These are phyloP conservation scores for Talaromyces rugulosus DNA, from an alignment of 2,329 filamentous ascomycete species.

Conservation along the genomic window DNA sequence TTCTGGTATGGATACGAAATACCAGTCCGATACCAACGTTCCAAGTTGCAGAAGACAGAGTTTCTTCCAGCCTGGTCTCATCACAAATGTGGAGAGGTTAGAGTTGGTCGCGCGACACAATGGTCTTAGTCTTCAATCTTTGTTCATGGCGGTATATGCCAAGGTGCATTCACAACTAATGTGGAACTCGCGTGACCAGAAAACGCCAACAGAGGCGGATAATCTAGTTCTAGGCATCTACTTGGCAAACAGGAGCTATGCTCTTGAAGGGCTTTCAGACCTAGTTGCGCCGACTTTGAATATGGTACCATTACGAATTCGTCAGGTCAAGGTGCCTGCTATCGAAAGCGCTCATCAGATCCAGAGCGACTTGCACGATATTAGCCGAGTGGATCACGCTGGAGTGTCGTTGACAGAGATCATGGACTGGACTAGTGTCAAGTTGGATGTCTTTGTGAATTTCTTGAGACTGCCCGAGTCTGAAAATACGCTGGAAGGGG, in stretches of 20 bases:
- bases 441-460: conserved; percentile 72
- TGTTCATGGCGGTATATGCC: conserved; percentile 71
- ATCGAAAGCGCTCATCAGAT: conserved; percentile 55
- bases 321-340: conserved; percentile 17
- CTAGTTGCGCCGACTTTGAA: conserved; percentile 69
- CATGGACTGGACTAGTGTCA: conserved; percentile 67
- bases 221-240: conserved; percentile 71
- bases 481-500: conserved; percentile 4
- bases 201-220: not conserved
- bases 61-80: conserved; percentile 46
- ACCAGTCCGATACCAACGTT: not conserved
- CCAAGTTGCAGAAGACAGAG: not conserved
- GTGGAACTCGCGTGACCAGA: not conserved
- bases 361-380: conserved; percentile 62
- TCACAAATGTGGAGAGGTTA: conserved; percentile 40
- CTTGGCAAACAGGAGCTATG: conserved; percentile 67
- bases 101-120: conserved; percentile 41
- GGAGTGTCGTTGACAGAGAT: conserved; percentile 67
- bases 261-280: conserved; percentile 46
- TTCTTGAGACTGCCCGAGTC: conserved; percentile 60
- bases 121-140: conserved; percentile 65
- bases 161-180: conserved; percentile 41
- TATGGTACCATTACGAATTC: conserved; percentile 67
- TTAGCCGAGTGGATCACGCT: conserved; percentile 55
- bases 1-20: conserved; percentile 14